Evolutionary conservation across 768 basidiomycete species (phyloP).

Genomic region (Rhizopogon vinicolor): DNA sequence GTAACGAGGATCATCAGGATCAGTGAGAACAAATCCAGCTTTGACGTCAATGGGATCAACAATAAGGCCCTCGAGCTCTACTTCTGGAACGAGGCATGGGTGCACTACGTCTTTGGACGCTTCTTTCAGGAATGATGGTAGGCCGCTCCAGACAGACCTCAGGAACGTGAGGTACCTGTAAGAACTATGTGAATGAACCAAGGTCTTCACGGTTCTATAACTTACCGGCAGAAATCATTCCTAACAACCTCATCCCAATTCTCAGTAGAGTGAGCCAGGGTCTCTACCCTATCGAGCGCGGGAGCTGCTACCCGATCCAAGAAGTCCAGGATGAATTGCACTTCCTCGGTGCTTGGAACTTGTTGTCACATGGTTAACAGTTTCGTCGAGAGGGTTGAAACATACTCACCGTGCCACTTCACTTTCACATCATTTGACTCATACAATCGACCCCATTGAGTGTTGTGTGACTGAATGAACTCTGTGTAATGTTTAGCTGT

Average conservation of each 20-base stretch:
- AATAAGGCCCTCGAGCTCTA: conserved; percentile 69
- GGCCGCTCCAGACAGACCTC: conserved; percentile 72
- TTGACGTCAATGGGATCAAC: conserved; percentile 60
- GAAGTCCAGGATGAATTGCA: conserved; percentile 76
- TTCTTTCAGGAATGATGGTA: conserved; percentile 66
- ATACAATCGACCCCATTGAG: conserved; percentile 79
- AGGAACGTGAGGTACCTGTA: conserved; percentile 65
- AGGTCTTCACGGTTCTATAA: conserved; percentile 1
- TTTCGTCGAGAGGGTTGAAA: not conserved
- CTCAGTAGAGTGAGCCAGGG: conserved; percentile 40
- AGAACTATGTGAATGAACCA: conserved; percentile 1
- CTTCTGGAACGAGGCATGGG: conserved; percentile 53
- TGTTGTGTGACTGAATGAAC: conserved; percentile 58
- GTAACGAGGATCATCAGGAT: conserved; percentile 73
- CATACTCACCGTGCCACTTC: conserved; percentile 76
- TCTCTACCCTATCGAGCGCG: conserved; percentile 61
- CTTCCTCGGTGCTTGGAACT: conserved; percentile 47
- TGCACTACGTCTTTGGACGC: conserved; percentile 51
- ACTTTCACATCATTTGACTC: conserved; percentile 75
- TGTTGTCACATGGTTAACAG: conserved; percentile 15
- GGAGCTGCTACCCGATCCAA: conserved; percentile 66
- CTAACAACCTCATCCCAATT: conserved; percentile 64
- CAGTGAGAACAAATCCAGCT: conserved; percentile 70
- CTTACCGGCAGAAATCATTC: conserved; percentile 82
- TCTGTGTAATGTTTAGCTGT: conserved; percentile 30